Base-by-base conservation (phyloP, 805 yeast species). In the Ogataea wickerhamii region DNA sequence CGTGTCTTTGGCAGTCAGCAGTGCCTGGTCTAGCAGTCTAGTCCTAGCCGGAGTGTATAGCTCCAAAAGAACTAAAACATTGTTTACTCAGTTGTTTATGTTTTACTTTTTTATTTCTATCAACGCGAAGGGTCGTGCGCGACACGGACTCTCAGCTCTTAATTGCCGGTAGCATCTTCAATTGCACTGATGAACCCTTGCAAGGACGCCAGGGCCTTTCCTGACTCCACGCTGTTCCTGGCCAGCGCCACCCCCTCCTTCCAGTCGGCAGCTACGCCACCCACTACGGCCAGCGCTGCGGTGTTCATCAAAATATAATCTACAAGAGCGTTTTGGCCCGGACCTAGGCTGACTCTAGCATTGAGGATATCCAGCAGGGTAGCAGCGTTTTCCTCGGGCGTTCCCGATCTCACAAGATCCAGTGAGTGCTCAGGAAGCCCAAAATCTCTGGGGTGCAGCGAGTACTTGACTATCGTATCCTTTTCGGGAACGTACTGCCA, bases 301-400 rank as follows among this genome's bases (percentile, higher is more conserved):
- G 94, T 73, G 60, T 93, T 93, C 73, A 93, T 63, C 40, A 91
- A 60, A n/a, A 93, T 93, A 63, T 89, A 93, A 63, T 93, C 96
- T 36, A 81, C 78, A 12, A 89, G 63, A 3, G 98, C 86, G 41
- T 78, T 67, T 18, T 75, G 70, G 38, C 65, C 76, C 1, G 60
- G 43, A n/a, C 41, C 28, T 25, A 66, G 61, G 4, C 68, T 64
- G 31, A 66, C 54, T 43, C 74, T 73, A 37, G 76, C 69, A 10
- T 52, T 50, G 32, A 77, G 49, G 56, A 69, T 68, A 47, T 57
- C 48, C 13, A 57, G 63, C 34, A 88, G 71, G 1, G 71, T 48
- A 2, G 52, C 64, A 0, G 98, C 96, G 58, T 93, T 93, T 53
- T 87, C 87, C 23, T 67, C 69, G 0, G 98, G 95, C 0, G 96